These are phyloP conservation scores for Schrenkiella parvula DNA, from an alignment of 345 rosid genomes.

Conservation along the genomic window DNA sequence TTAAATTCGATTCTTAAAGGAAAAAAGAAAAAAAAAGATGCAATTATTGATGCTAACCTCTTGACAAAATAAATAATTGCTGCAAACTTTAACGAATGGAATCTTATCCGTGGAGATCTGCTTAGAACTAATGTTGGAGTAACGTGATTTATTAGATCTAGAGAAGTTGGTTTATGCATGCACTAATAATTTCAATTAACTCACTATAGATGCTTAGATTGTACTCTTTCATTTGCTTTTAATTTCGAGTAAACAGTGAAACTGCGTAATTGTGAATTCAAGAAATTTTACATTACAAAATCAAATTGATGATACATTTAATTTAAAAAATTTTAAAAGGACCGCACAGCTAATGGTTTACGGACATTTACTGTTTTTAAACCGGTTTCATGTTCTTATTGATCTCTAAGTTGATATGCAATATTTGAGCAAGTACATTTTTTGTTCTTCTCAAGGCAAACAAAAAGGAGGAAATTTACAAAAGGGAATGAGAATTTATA, in stretches of 20 bases:
- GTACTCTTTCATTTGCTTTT: not conserved
- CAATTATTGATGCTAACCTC: conserved; percentile 17
- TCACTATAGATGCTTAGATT: not conserved
- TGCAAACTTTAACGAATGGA: not conserved
- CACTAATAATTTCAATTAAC: not conserved
- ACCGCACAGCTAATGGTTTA: too few species aligned
- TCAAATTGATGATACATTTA: not conserved
- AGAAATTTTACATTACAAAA: not conserved
- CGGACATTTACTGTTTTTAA: too few species aligned
- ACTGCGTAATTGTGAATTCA: not conserved
- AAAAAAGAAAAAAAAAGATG: not conserved
- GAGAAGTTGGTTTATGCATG: not conserved
- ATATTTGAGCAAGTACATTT: conserved; percentile 14
- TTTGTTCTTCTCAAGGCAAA: not conserved
- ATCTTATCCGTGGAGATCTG: conserved; percentile 7
- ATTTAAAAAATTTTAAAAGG: too few species aligned
- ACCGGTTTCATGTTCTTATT: too few species aligned
- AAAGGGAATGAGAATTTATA: not conserved
- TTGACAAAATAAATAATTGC: not conserved
- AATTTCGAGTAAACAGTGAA: not conserved
- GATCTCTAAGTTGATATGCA: not conserved
- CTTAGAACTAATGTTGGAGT: not conserved
- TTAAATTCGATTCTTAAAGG: conserved; percentile 9
- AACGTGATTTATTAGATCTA: not conserved
- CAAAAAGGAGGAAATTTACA: conserved; percentile 14